Evolutionary conservation across 768 basidiomycete genomes (phyloP).

Genomic region (Tulasnella sp.): DNA sequence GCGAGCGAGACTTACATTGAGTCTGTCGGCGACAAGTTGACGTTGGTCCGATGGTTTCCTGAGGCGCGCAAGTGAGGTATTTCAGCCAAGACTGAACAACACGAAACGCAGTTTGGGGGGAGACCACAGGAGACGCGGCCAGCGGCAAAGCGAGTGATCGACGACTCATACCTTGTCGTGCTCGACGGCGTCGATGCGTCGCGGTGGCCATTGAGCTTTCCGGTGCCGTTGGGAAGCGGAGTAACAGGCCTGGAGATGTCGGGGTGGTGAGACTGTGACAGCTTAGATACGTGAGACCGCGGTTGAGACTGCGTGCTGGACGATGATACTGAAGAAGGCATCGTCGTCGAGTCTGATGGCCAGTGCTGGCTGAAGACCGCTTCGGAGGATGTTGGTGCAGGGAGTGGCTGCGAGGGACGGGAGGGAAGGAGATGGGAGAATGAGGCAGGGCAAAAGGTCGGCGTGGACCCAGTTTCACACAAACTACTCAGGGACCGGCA

Average conservation of each 20-base stretch:
- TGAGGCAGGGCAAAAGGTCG: constrained; percentile 15
- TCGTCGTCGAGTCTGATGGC: background rate
- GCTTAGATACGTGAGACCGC: background rate
- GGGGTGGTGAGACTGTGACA: background rate
- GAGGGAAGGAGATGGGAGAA: constrained; percentile 13
- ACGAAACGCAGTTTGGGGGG: background rate
- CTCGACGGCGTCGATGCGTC: background rate
- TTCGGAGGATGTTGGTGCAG: background rate
- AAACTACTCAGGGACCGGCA: constrained; percentile 13
- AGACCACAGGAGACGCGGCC: constrained; percentile 2
- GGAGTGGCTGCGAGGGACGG: constrained; percentile 2
- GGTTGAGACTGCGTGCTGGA: constrained; percentile 2
- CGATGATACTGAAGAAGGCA: background rate
- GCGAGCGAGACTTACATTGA: constrained; percentile 7
- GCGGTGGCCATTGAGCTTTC: constrained; percentile 7
- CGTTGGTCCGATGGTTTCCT: background rate
- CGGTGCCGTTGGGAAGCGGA: constrained; percentile 8
- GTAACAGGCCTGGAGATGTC: constrained; percentile 1
- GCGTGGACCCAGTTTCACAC: constrained; percentile 13
- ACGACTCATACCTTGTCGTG: background rate
- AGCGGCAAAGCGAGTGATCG: background rate
- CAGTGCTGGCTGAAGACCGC: background rate
- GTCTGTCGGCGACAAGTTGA: constrained; percentile 8
- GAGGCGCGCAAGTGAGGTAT: background rate
- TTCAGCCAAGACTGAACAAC: constrained; percentile 19